phyloP scores from a whole-genome alignment of 1,284 basidiomycete species.

The Tilletiaria anomala region DNA sequence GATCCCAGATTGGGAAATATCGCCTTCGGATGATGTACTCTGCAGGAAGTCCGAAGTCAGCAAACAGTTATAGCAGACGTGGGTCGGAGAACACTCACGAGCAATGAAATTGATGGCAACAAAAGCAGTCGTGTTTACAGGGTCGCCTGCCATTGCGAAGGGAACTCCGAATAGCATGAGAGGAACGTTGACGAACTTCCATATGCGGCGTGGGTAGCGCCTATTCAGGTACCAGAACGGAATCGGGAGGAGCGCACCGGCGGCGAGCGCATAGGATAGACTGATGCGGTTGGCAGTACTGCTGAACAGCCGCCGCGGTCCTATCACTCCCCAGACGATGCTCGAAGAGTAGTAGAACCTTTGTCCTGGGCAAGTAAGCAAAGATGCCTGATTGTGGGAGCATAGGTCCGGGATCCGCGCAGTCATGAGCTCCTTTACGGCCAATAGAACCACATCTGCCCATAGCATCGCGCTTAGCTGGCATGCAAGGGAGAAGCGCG shows the following conservation, averaged over 20 bases:
- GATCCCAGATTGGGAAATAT: background rate
- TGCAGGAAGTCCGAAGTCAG: no score
- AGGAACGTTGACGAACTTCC: background rate
- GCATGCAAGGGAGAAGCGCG: conserved; percentile 1
- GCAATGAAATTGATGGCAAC: background rate
- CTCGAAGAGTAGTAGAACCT: background rate
- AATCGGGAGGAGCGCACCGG: background rate
- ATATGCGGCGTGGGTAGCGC: background rate
- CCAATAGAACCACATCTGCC: background rate
- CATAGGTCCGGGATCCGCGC: background rate
- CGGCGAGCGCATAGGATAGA: no score
- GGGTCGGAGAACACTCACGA: no score
- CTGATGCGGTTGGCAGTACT: no score
- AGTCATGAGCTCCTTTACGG: background rate
- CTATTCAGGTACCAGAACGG: background rate
- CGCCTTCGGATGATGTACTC: background rate
- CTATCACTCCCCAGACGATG: background rate
- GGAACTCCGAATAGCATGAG: background rate
- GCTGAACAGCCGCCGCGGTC: background rate
- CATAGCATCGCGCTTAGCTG: background rate
- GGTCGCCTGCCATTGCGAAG: background rate
- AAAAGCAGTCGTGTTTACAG: background rate
- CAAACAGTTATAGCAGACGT: no score
- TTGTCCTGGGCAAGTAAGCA: no score
- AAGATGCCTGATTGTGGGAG: no score